Conservation (phyloP, 2,329 filamentous ascomycete species). For the Aspergillus unguis region DNA sequence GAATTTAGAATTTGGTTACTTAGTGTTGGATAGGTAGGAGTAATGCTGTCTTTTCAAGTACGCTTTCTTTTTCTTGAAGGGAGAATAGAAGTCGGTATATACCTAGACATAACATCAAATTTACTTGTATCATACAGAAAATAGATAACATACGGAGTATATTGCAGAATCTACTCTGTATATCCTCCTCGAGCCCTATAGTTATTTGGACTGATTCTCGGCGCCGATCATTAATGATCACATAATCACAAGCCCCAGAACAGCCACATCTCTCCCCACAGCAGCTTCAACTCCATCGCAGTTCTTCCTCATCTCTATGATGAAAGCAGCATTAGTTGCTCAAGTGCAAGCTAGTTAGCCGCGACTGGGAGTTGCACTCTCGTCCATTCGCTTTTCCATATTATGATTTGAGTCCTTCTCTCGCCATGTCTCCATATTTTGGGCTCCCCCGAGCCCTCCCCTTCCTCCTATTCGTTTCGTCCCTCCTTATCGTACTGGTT, state of each 20-base stretch:
- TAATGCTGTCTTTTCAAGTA: not conserved
- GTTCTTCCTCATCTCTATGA: not conserved
- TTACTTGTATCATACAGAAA: no score
- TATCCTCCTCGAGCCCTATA: no score
- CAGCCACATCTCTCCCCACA: not conserved
- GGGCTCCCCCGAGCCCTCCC: conserved; percentile 26
- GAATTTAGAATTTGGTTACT: no score
- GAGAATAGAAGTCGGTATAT: no score
- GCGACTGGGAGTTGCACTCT: not conserved
- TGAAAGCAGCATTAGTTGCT: not conserved
- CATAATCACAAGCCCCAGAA: conserved; percentile 2
- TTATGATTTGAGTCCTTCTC: conserved; percentile 18
- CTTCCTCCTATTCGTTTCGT: conserved; percentile 19
- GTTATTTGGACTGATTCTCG: not conserved
- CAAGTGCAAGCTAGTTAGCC: not conserved
- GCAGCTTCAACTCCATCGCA: not conserved
- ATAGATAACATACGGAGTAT: no score
- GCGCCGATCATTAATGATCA: conserved; percentile 7
- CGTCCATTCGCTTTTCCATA: conserved; percentile 5
- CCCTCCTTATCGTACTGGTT: conserved; percentile 15
- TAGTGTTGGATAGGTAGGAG: not conserved
- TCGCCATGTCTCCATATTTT: conserved; percentile 27
- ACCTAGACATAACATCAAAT: no score
- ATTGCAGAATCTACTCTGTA: no score
- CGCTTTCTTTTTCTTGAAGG: no score